These are phyloP conservation scores for Rhodomyrtus tomentosa DNA, from an alignment of 345 rosid species.

Conservation along the genomic window DNA sequence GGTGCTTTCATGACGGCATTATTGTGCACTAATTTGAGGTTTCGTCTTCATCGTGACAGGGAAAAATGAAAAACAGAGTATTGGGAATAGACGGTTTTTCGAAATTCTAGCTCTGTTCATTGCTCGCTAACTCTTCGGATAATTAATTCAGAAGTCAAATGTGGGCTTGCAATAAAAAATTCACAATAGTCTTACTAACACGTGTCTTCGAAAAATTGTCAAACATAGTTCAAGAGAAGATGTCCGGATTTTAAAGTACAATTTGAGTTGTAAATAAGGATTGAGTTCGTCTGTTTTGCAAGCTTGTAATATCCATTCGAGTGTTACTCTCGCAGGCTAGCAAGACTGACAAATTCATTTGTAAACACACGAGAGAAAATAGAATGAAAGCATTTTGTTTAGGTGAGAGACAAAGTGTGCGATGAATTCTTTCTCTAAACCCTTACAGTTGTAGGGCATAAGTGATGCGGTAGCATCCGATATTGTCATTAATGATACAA, in stretches of 20 bases:
- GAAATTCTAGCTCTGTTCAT: neutral
- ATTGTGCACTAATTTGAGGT: neutral
- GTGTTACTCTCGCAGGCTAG: too few relatives aligned
- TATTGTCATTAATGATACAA: too few relatives aligned
- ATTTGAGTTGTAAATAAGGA: too few relatives aligned
- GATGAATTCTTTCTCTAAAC: neutral
- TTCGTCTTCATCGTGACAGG: neutral
- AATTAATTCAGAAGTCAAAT: neutral
- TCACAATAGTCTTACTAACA: neutral
- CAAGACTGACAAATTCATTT: too few relatives aligned
- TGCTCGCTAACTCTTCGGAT: neutral
- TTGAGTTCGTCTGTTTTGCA: too few relatives aligned
- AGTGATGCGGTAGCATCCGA: too few relatives aligned
- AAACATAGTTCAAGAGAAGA: neutral
- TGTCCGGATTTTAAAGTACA: too few relatives aligned
- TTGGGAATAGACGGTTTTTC: neutral
- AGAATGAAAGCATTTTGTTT: too few relatives aligned
- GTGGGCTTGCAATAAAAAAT: neutral
- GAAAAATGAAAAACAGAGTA: neutral
- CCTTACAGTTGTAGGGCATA: too few relatives aligned
- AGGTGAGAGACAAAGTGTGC: neutral
- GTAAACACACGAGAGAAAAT: too few relatives aligned
- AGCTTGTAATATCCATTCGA: too few relatives aligned
- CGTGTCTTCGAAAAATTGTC: neutral
- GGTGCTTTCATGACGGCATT: neutral